Base-by-base conservation (phyloP, 2,329 filamentous ascomycete genomes). In the Aspergillus glaucus region DNA sequence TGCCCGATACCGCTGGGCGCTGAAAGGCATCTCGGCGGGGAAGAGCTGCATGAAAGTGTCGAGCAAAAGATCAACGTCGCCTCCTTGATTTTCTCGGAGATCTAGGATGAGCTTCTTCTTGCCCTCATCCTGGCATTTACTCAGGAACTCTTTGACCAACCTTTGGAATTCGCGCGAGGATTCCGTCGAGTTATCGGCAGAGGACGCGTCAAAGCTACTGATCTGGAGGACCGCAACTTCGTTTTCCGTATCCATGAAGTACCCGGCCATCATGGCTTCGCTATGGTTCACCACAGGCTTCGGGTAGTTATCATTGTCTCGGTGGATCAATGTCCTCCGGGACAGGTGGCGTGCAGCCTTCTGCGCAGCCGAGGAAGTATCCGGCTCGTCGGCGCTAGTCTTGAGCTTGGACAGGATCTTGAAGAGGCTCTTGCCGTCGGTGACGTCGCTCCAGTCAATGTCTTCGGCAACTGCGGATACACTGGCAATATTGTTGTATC, bases 31-130 rank as follows among this genome's bases (percentile, higher is more conserved):
- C 10, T 30, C 26, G 26, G 26, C 26, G 26, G 26, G 26, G 58
- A 79, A 79, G 17, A 79, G 68, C 56, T 79, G 75, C 45, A 71
- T 71, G 60, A 82, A 82, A 0, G 73, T 55, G 34, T 75, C 71
- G 39, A 69, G 71, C 4, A 71, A 74, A 7, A 73, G 68, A 7
- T 66, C 54, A 9, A 78, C 57, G 42, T 63, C 60, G 1, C 83
- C 82, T 39, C 82, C 83, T 1, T 70, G 70, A 53, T 86, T 87
- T 2, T 70, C 73, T 4, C 76, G 75, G 8, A 86, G 58, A 52
- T 86, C 84, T 48, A 86, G 76, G 22, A 86, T 73, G 8, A 86
- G 69, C 61, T 79, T 81, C 6, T 69, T 77, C 59, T 79, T 81
- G 3, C 72, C 68, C 1, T 67, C 66, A 2, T 62, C 53, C 39